Evolutionary conservation across 495 filamentous ascomycete species (phyloP).

Genomic region (Talaromyces adpressus): DNA sequence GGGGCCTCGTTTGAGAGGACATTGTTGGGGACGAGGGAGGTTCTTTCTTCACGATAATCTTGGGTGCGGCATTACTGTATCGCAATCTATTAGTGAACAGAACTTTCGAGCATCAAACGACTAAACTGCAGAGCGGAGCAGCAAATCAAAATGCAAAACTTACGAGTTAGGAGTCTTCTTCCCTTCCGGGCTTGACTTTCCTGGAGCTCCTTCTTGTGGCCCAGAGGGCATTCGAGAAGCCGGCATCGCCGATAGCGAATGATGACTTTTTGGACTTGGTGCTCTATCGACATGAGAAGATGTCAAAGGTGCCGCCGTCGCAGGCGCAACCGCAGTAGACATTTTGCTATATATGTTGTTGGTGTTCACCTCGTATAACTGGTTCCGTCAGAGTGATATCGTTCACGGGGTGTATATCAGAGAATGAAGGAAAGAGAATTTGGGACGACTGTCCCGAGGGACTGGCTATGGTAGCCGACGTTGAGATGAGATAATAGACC

Average conservation of each 20-base stretch:
- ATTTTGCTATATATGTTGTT: constrained; percentile 20
- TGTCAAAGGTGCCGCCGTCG: constrained; percentile 36
- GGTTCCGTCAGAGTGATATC: background rate
- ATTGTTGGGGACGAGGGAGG: constrained; percentile 76
- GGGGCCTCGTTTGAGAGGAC: constrained; percentile 62
- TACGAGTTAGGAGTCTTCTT: constrained; percentile 50
- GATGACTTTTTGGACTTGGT: constrained; percentile 42
- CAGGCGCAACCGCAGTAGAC: constrained; percentile 48
- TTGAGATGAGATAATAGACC: constrained; percentile 9
- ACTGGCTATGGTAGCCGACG: constrained; percentile 5
- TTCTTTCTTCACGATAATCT: constrained; percentile 95
- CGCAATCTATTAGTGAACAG: constrained; percentile 13
- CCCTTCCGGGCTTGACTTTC: constrained; percentile 40
- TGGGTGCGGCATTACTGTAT: constrained; percentile 49
- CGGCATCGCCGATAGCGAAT: constrained; percentile 32
- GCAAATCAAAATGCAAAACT: constrained; percentile 20
- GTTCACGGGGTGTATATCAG: background rate
- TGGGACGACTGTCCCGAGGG: background rate
- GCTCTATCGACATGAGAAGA: constrained; percentile 41
- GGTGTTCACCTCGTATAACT: background rate
- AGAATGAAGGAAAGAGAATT: background rate
- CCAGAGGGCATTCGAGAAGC: constrained; percentile 27
- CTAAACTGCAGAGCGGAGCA: background rate
- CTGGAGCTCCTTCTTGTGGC: constrained; percentile 32
- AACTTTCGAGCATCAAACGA: background rate